phyloP scores from a whole-genome alignment of 2,329 filamentous ascomycete species.

The Celoporthe dispersa region DNA sequence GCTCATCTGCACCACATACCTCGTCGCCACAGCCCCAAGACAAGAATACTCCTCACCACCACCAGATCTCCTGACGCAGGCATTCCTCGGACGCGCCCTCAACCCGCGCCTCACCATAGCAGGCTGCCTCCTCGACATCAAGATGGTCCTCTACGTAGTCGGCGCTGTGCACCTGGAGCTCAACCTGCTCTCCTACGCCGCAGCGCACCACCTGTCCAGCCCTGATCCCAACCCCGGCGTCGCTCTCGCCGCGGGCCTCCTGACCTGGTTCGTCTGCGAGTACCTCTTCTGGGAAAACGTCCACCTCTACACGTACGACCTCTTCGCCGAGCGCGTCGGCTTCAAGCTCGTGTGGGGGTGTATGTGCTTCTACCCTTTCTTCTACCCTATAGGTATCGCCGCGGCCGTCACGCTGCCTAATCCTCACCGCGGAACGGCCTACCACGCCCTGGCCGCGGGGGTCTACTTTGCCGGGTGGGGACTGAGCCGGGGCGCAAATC shows the following conservation, averaged over 20 bases:
- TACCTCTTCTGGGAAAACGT: constrained; percentile 27
- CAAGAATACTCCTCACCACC: neutral
- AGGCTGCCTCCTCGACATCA: constrained; percentile 19
- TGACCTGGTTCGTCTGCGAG: constrained; percentile 26
- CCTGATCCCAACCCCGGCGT: constrained; percentile 16
- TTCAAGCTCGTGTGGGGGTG: constrained; percentile 26
- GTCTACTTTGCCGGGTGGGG: constrained; percentile 21
- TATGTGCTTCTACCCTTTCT: constrained; percentile 26
- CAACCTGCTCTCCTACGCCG: constrained; percentile 23
- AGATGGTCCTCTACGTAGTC: constrained; percentile 25
- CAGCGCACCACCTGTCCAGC: constrained; percentile 9
- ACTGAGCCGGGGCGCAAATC: constrained; percentile 22
- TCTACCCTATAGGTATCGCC: constrained; percentile 16
- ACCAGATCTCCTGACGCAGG: neutral
- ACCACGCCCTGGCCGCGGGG: constrained; percentile 12
- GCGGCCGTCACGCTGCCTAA: constrained; percentile 16
- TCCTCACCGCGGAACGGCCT: constrained; percentile 2
- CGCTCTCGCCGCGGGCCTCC: constrained; percentile 18
- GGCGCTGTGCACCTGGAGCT: constrained; percentile 27
- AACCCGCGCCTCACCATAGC: constrained; percentile 12
- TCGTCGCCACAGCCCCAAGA: constrained; percentile 7
- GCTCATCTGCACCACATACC: constrained; percentile 13
- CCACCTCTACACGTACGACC: constrained; percentile 28
- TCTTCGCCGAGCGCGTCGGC: constrained; percentile 25
- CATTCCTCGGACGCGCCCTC: constrained; percentile 22